A percentile compares a stretch with the other conserved stretches of the same genome.
Conservation (phyloP, 768 basidiomycete species). For the Strobilomyces dryophilus region DNA sequence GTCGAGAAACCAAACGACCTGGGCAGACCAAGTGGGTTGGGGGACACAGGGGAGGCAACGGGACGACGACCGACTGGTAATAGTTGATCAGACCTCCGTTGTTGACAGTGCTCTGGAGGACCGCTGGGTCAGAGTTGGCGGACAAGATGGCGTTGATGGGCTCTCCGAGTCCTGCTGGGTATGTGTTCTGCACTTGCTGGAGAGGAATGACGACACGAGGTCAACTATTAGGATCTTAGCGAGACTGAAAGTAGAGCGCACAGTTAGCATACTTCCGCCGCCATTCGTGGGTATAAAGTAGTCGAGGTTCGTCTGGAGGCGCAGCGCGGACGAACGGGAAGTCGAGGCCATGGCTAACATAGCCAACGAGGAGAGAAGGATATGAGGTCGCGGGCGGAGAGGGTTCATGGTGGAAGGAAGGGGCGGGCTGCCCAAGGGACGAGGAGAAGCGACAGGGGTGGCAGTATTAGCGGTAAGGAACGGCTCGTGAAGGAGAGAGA, state of each 20-base stretch:
- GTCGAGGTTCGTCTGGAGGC: slow-evolving; percentile 35
- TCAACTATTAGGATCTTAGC: background rate
- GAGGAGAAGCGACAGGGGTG: background rate
- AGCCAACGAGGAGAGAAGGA: slow-evolving; percentile 6
- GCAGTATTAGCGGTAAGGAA: background rate
- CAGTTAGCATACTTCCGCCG: slow-evolving; percentile 72
- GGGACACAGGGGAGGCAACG: background rate
- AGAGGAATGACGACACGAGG: slow-evolving; percentile 2
- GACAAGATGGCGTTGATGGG: slow-evolving; percentile 83
- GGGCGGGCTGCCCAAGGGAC: background rate
- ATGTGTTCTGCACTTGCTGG: slow-evolving; percentile 54
- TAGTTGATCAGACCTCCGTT: slow-evolving; percentile 81
- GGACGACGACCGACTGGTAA: slow-evolving; percentile 54
- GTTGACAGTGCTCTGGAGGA: slow-evolving; percentile 54
- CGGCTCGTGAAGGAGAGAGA: slow-evolving; percentile 1
- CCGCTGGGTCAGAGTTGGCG: slow-evolving; percentile 64
- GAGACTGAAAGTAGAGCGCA: slow-evolving; percentile 31
- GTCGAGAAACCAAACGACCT: slow-evolving; percentile 66
- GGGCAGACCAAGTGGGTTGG: background rate
- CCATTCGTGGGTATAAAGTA: slow-evolving; percentile 52
- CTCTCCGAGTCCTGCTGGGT: slow-evolving; percentile 74
- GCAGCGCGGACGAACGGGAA: background rate
- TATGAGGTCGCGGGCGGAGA: background rate
- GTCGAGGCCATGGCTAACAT: slow-evolving; percentile 12
- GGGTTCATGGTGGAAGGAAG: slow-evolving; percentile 2